A percentile compares a stretch with the other conserved stretches of the same genome.
These are phyloP conservation scores for Geranium incanum DNA, from an alignment of 441 rosid species.

Conservation along the genomic window DNA sequence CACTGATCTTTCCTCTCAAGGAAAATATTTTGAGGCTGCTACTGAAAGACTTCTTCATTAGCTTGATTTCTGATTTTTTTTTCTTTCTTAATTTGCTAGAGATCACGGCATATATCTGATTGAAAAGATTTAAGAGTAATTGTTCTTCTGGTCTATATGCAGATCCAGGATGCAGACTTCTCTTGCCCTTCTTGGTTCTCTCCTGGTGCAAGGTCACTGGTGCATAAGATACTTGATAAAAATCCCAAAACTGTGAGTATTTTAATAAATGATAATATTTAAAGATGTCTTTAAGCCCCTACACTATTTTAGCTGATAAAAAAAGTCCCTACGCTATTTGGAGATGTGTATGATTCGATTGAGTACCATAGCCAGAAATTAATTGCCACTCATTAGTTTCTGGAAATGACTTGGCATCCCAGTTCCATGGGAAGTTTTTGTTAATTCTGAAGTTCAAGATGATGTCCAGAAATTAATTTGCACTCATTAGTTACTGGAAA, in stretches of 20 bases:
- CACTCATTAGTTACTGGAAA: neutral
- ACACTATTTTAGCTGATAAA: neutral
- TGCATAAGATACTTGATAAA: slow-evolving; percentile 68
- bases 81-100: neutral
- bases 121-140: slow-evolving; percentile 20
- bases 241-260: slow-evolving; percentile 76
- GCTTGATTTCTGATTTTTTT: neutral
- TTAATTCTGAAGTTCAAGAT: neutral
- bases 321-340: too few relatives aligned
- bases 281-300: neutral
- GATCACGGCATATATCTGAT: neutral
- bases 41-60: neutral
- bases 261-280: slow-evolving; percentile 2
- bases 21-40: neutral
- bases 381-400: neutral
- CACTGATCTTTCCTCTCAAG: neutral
- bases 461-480: neutral
- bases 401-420: neutral
- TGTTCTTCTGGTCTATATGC: slow-evolving; percentile 22
- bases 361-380: neutral
- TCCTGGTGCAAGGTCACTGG: slow-evolving; percentile 50
- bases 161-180: slow-evolving; percentile 78
- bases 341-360: neutral
- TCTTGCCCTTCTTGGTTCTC: slow-evolving; percentile 81
- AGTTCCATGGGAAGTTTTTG: neutral